Evolutionary conservation across 2,329 filamentous ascomycete genomes (phyloP).

Genomic region (Basipetospora sp.): DNA sequence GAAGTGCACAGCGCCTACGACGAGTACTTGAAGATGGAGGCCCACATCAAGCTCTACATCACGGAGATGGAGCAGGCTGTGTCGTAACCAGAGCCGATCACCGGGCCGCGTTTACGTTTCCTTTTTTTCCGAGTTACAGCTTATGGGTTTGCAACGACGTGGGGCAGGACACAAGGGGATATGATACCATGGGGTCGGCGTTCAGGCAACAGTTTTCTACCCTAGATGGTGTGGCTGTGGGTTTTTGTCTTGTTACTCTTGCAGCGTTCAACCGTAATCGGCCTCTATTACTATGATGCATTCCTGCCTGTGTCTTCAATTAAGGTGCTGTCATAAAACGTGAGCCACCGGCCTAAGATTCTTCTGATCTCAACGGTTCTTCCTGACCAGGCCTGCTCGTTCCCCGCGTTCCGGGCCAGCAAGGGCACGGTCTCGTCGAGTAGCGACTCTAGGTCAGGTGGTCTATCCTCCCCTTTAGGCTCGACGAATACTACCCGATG

Average conservation of each 20-base stretch:
- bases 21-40: constrained; percentile 94
- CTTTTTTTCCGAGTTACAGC: neutral
- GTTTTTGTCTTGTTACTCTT: neutral
- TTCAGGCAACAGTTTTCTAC: constrained; percentile 14
- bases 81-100: constrained; percentile 11
- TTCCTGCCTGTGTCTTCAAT: neutral
- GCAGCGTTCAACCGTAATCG: neutral
- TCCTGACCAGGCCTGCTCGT: constrained; percentile 39
- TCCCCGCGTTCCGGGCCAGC: constrained; percentile 32
- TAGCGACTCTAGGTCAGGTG: constrained; percentile 22
- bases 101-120: neutral
- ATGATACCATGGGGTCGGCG: constrained; percentile 26
- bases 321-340: constrained; percentile 5
- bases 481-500: constrained; percentile 35
- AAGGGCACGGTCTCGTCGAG: constrained; percentile 43
- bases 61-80: constrained; percentile 95
- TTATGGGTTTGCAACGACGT: constrained; percentile 1
- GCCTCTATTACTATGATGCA: neutral
- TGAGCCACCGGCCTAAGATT: constrained; percentile 53
- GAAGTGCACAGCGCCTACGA: constrained; percentile 83
- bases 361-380: constrained; percentile 41
- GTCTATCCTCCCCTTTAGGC: constrained; percentile 18
- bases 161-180: constrained; percentile 7
- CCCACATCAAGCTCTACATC: constrained; percentile 93
- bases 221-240: too few species aligned